A percentile compares a stretch with the other conserved stretches of the same genome.
phyloP scores from a whole-genome alignment of 2,329 filamentous ascomycete genomes.

The Metarhizium brunneum region DNA sequence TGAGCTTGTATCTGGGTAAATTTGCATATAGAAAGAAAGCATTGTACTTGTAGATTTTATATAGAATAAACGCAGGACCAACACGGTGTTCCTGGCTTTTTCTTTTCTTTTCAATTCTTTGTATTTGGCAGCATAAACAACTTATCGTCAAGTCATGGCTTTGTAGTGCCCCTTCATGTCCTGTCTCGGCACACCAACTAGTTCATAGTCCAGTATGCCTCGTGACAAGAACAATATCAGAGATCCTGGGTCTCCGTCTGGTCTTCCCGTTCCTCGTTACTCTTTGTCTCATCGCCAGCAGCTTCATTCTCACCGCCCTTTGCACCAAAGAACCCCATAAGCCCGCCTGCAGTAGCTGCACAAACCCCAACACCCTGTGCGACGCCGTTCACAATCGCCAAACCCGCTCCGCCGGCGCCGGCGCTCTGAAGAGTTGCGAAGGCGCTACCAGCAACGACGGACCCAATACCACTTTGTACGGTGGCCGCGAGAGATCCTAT shows the following conservation, averaged over 20 bases:
- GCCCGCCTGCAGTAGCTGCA: not conserved
- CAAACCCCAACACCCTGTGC: slow-evolving; percentile 9
- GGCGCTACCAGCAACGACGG: slow-evolving; percentile 11
- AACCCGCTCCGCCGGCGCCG: slow-evolving; percentile 18
- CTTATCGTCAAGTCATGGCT: not conserved
- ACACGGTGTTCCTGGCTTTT: not conserved
- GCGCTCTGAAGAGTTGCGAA: slow-evolving; percentile 25
- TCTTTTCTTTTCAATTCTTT: not conserved
- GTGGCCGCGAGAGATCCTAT: not conserved
- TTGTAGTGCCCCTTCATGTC: not conserved
- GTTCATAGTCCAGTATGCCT: too few species aligned
- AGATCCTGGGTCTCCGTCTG: too few species aligned
- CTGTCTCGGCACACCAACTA: not conserved
- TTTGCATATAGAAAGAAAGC: not conserved
- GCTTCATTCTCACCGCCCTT: not conserved
- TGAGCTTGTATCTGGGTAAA: not conserved
- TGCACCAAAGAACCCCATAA: not conserved
- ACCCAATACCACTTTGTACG: slow-evolving; percentile 20
- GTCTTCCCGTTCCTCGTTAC: not conserved
- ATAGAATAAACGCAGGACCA: not conserved
- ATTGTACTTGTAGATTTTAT: not conserved
- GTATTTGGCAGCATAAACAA: not conserved
- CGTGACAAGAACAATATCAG: too few species aligned
- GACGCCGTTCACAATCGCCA: slow-evolving; percentile 10
- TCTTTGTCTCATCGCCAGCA: not conserved